Evolutionary conservation across 192 early-diverging fungal species (phyloP).

Genomic region (Podila epigama): DNA sequence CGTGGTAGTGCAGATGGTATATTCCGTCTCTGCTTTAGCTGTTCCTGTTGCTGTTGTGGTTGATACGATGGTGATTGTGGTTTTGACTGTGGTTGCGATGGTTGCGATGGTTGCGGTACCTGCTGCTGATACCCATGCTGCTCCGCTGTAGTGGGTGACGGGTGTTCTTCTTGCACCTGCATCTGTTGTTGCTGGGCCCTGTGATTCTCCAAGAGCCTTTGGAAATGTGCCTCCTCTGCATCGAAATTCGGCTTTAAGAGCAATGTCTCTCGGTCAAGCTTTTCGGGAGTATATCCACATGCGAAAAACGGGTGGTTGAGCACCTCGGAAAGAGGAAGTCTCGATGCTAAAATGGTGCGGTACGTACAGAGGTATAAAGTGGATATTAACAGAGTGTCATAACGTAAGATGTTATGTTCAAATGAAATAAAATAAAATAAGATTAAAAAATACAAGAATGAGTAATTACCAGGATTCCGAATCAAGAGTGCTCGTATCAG

Average conservation of each 20-base stretch:
- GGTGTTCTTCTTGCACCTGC: neutral
- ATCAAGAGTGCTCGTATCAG: slow-evolving; percentile 76
- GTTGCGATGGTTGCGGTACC: neutral
- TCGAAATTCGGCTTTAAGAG: slow-evolving; percentile 20
- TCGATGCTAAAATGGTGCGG: slow-evolving; percentile 27
- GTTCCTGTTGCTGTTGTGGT: neutral
- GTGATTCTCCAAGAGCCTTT: neutral
- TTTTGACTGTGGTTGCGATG: neutral
- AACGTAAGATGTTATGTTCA: neutral
- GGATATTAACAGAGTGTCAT: neutral
- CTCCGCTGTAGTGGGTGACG: neutral
- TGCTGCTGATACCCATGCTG: neutral
- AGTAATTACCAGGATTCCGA: slow-evolving; percentile 61
- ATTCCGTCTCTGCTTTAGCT: neutral
- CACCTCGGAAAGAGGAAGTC: slow-evolving; percentile 44
- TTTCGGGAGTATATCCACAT: slow-evolving; percentile 20
- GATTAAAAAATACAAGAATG: neutral
- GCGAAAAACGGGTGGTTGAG: slow-evolving; percentile 49
- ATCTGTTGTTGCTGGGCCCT: neutral
- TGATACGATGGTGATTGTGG: neutral
- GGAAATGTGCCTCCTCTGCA: slow-evolving; percentile 14
- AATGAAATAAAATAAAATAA: neutral
- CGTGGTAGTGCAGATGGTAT: neutral
- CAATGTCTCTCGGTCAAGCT: slow-evolving; percentile 11
- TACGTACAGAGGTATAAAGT: neutral